Conservation (phyloP, 495 filamentous ascomycete species). For the Symbiotaphrina buchneri region DNA sequence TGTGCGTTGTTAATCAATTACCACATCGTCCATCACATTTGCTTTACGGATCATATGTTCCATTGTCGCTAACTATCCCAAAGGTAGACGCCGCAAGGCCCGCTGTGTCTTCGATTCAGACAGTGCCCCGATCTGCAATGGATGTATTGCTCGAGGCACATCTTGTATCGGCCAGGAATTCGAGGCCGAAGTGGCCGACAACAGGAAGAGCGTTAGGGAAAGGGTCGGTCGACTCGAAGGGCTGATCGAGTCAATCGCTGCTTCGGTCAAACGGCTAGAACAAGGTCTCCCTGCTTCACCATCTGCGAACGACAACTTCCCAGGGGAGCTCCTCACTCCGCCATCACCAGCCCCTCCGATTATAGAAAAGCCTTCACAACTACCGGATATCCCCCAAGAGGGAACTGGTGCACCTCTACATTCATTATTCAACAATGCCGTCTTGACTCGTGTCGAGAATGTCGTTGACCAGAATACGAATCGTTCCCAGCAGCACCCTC, state of each 20-base stretch:
- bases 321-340: neutral
- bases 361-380: neutral
- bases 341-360: neutral
- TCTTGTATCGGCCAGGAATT: constrained; percentile 2
- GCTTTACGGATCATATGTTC: too few species aligned
- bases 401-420: neutral
- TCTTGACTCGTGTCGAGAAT: neutral
- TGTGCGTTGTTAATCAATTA: too few species aligned
- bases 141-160: constrained; percentile 2
- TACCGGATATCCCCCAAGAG: neutral
- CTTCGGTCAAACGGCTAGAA: constrained; percentile 1
- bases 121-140: neutral
- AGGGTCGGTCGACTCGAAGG: constrained; percentile 3
- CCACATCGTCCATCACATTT: too few species aligned
- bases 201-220: constrained; percentile 3
- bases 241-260: constrained; percentile 1
- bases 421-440: neutral
- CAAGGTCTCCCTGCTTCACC: neutral
- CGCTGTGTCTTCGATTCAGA: constrained; percentile 1
- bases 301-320: constrained; percentile 1
- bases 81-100: constrained; percentile 7
- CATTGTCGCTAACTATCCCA: too few species aligned
- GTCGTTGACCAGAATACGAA: neutral
- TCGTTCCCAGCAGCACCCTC: neutral
- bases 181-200: neutral